Percentiles rank a stretch among this genome's conserved stretches.
phyloP scores from a whole-genome alignment of 345 rosid species.

The rapeseed (Brassica napus) region Da-Ae NC_063447.1:11273001-11273500 shows the following conservation, averaged over 20 bases:
- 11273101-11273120: constrained; percentile 10
- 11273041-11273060: constrained; percentile 27
- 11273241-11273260: constrained; percentile 90
- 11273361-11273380: neutral
- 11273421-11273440: constrained; percentile 54
- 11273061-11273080: constrained; percentile 27
- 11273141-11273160: constrained; percentile 74
- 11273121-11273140: constrained; percentile 60
- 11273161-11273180: neutral
- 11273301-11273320: constrained; percentile 62
- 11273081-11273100: constrained; percentile 26
- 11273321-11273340: neutral
- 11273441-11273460: constrained; percentile 82
- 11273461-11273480: constrained; percentile 91
- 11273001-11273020: neutral
- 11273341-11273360: neutral
- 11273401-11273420: constrained; percentile 93
- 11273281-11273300: constrained; percentile 75
- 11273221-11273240: constrained; percentile 73
- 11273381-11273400: constrained; percentile 91
- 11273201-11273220: constrained; percentile 60
- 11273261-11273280: constrained; percentile 76
- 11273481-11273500: constrained; percentile 69
- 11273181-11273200: constrained; percentile 36
- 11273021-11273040: neutral